Percentiles rank a stretch among this genome's conserved stretches.
phyloP scores from a whole-genome alignment of 164 flowering plant genomes.

The Houttuynia cordata region DNA sequence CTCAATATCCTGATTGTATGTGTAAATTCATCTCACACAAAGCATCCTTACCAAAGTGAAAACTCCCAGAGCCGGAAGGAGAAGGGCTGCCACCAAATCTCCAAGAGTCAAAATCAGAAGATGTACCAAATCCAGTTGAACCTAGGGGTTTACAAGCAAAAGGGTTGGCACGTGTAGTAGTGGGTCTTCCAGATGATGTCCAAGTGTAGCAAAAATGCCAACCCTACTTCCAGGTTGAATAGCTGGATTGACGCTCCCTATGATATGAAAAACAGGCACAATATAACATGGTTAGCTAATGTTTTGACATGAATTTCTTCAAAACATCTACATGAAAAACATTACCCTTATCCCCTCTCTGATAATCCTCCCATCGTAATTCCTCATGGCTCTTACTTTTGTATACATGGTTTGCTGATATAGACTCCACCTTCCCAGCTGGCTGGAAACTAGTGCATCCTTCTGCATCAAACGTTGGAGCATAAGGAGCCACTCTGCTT shows the following conservation, averaged over 20 bases:
- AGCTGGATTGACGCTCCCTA: slow-evolving; percentile 83
- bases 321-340: not conserved
- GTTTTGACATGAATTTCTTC: not conserved
- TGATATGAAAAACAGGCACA: not conserved
- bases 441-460: slow-evolving; percentile 36
- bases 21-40: too few species aligned
- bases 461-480: slow-evolving; percentile 62
- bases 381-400: slow-evolving; percentile 96
- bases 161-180: slow-evolving; percentile 42
- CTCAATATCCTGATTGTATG: too few species aligned
- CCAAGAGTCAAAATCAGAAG: too few species aligned
- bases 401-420: slow-evolving; percentile 91
- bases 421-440: slow-evolving; percentile 80
- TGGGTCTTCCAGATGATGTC: slow-evolving; percentile 53
- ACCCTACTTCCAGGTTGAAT: slow-evolving; percentile 42
- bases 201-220: slow-evolving; percentile 51
- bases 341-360: slow-evolving; percentile 79
- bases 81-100: too few species aligned
- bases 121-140: slow-evolving; percentile 33
- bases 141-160: slow-evolving; percentile 47
- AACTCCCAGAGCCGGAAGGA: too few species aligned
- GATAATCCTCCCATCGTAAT: slow-evolving; percentile 97
- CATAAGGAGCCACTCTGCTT: slow-evolving; percentile 56
- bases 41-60: too few species aligned
- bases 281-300: not conserved